These are phyloP conservation scores for Yamadazyma takamatsuzukensis DNA, from an alignment of 805 yeast species.

Conservation along the genomic window DNA sequence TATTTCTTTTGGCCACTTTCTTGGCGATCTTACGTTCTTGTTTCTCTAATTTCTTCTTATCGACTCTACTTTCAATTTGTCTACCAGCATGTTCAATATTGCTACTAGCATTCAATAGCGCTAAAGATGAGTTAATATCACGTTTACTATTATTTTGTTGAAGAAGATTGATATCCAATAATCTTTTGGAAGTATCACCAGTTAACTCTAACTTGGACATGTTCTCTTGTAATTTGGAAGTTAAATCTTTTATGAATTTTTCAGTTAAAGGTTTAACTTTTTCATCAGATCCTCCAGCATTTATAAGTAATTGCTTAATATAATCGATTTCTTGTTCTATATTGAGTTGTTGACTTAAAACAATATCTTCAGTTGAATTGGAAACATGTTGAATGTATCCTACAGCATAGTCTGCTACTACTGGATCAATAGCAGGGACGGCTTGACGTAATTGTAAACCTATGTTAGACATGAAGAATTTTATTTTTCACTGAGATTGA, in stretches of 20 bases:
- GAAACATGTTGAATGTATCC: conserved; percentile 87
- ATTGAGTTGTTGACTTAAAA: conserved; percentile 69
- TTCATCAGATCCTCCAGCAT: conserved; percentile 76
- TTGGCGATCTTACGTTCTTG: conserved; percentile 97
- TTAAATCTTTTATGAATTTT: conserved; percentile 46
- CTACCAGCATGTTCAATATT: conserved; percentile 92
- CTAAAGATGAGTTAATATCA: conserved; percentile 72
- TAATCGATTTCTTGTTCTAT: conserved; percentile 66
- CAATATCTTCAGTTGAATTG: conserved; percentile 75
- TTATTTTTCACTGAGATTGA: too few relatives aligned
- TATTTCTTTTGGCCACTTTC: conserved; percentile 87
- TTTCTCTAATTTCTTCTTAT: conserved; percentile 92
- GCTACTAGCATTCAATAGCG: conserved; percentile 69
- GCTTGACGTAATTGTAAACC: conserved; percentile 74
- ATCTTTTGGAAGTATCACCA: conserved; percentile 85
- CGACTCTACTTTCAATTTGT: conserved; percentile 90
- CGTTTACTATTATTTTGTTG: conserved; percentile 54
- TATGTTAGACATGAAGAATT: conserved; percentile 33
- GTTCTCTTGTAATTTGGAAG: conserved; percentile 57
- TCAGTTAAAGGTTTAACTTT: conserved; percentile 50
- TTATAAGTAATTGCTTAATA: conserved; percentile 57
- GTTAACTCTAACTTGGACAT: conserved; percentile 72
- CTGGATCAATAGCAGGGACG: conserved; percentile 79
- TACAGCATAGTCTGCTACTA: conserved; percentile 84
- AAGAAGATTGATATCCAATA: conserved; percentile 73